These are phyloP conservation scores for Westerdykella aurantiaca DNA, from an alignment of 2,329 filamentous ascomycete genomes.

Conservation along the genomic window DNA sequence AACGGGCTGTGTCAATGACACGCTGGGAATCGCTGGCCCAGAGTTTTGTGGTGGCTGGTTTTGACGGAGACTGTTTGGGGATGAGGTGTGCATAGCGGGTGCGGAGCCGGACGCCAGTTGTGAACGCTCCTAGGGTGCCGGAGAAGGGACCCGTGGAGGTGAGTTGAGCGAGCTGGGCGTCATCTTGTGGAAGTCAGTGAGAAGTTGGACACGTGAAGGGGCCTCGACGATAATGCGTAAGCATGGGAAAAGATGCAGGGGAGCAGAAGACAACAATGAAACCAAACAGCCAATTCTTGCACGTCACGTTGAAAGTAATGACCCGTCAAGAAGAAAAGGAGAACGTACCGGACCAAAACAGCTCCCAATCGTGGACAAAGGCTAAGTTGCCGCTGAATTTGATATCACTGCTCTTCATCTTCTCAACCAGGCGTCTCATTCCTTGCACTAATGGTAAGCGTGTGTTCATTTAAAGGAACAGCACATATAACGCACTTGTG, in stretches of 20 bases:
- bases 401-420: slow-evolving; percentile 40
- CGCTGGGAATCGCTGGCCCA: slow-evolving; percentile 53
- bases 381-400: slow-evolving; percentile 46
- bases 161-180: slow-evolving; percentile 48
- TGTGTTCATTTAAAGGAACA: neutral
- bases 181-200: slow-evolving; percentile 30
- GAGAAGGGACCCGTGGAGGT: slow-evolving; percentile 53
- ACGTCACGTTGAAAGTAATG: neutral
- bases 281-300: neutral
- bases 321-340: neutral
- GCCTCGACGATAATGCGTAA: too few relatives aligned
- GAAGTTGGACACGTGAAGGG: neutral
- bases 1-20: slow-evolving; percentile 52
- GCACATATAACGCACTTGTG: slow-evolving; percentile 38
- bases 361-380: slow-evolving; percentile 52
- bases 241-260: too few relatives aligned
- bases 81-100: slow-evolving; percentile 50
- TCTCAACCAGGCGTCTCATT: slow-evolving; percentile 45
- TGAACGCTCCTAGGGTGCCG: slow-evolving; percentile 50
- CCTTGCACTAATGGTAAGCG: slow-evolving; percentile 27
- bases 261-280: too few relatives aligned
- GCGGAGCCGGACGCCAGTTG: slow-evolving; percentile 49
- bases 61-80: slow-evolving; percentile 9
- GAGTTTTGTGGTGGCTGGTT: slow-evolving; percentile 23
- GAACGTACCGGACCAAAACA: slow-evolving; percentile 44